Conservation (phyloP, 352 stramenopile species). For the Globisporangium sylvaticum region DNA sequence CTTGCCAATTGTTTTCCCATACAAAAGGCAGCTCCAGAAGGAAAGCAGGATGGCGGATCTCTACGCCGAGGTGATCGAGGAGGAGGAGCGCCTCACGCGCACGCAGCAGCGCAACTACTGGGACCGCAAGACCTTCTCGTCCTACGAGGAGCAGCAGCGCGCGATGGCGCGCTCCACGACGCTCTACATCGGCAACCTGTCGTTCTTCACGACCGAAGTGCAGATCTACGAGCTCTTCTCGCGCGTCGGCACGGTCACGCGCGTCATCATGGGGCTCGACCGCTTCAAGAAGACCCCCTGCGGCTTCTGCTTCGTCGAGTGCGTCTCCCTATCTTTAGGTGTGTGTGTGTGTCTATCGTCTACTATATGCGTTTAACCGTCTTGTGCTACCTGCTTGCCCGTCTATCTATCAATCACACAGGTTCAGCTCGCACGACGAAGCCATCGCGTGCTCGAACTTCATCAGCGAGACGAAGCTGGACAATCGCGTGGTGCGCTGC, state of each 20-base stretch:
- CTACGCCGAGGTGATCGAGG: conserved; percentile 24
- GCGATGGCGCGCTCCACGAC: conserved; percentile 89
- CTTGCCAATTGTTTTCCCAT: conserved; percentile 1
- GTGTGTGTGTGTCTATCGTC: not conserved
- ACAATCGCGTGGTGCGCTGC: conserved; percentile 84
- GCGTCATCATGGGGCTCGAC: conserved; percentile 96
- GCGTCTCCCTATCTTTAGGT: conserved; percentile 20
- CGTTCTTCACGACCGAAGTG: conserved; percentile 94
- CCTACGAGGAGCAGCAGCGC: conserved; percentile 90
- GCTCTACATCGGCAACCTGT: conserved; percentile 97
- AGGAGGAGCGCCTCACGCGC: conserved; percentile 64
- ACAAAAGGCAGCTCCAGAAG: not conserved
- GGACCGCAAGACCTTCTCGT: conserved; percentile 93
- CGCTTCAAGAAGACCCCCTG: conserved; percentile 94
- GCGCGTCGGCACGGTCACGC: conserved; percentile 88
- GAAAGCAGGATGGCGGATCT: conserved; percentile 46
- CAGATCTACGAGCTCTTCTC: conserved; percentile 96
- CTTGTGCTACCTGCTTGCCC: not conserved
- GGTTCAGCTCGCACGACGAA: conserved; percentile 67
- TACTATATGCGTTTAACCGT: not conserved
- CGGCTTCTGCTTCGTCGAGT: conserved; percentile 98
- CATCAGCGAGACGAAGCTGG: conserved; percentile 84
- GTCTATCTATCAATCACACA: conserved; percentile 5
- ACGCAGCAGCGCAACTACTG: conserved; percentile 89
- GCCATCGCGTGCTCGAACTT: conserved; percentile 77